Conservation (phyloP, 352 stramenopile genomes). For the Pythium coloratum region DNA sequence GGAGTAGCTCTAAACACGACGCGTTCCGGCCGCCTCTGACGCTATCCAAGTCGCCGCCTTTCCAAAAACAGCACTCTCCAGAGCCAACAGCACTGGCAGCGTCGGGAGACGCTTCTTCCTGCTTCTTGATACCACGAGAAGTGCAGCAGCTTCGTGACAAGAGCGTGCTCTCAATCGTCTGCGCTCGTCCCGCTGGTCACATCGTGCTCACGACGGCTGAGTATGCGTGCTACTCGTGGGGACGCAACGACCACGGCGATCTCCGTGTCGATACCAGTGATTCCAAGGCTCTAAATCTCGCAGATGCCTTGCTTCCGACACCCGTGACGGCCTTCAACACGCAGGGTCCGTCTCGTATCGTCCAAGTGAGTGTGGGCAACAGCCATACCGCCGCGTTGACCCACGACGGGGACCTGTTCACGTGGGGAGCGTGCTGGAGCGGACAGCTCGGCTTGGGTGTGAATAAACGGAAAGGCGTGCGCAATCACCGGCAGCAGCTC, state of each 20-base stretch:
- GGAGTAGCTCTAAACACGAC: neutral
- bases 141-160: constrained; percentile 35
- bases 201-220: constrained; percentile 38
- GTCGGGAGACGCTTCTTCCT: neutral
- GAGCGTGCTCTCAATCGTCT: constrained; percentile 34
- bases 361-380: constrained; percentile 62
- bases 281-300: constrained; percentile 8
- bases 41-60: neutral
- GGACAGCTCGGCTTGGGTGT: constrained; percentile 68
- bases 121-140: constrained; percentile 51
- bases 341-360: neutral
- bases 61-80: neutral
- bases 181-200: constrained; percentile 49
- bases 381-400: constrained; percentile 58
- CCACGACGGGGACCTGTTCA: constrained; percentile 48
- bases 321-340: constrained; percentile 16
- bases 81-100: neutral
- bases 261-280: constrained; percentile 36
- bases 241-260: constrained; percentile 57
- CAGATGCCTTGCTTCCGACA: neutral
- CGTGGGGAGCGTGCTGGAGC: constrained; percentile 70
- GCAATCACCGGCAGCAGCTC: constrained; percentile 43
- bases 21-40: neutral
- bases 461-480: constrained; percentile 52
- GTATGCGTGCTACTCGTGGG: constrained; percentile 61